A percentile compares a stretch with the other conserved stretches of the same genome.
These are phyloP conservation scores for Secale cereale DNA, from an alignment of 176 grass and related monocot species.

Conservation along the genomic window DNA sequence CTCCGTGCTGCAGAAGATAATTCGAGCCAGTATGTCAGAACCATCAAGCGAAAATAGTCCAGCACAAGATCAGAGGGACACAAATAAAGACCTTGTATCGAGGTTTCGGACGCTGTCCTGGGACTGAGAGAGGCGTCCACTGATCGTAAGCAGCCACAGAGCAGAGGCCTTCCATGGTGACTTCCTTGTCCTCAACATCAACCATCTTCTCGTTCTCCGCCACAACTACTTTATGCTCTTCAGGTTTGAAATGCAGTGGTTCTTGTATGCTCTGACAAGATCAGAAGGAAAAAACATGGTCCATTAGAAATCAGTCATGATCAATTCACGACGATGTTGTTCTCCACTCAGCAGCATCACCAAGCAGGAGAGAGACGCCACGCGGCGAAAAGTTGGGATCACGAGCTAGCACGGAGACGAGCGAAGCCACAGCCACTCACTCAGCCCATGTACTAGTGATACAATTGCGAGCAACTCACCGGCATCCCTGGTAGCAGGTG, in stretches of 20 bases:
- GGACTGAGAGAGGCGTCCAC: constrained; percentile 60
- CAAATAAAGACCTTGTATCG: constrained; percentile 65
- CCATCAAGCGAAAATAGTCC: not conserved
- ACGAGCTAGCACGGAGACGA: constrained; percentile 4
- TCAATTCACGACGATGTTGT: not conserved
- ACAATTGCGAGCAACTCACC: not conserved
- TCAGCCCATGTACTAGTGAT: not conserved
- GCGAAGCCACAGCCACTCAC: not conserved
- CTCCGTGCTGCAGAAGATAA: constrained; percentile 66
- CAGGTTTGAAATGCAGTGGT: constrained; percentile 4
- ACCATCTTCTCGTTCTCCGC: constrained; percentile 49
- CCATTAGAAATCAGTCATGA: not conserved
- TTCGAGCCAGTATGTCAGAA: not conserved
- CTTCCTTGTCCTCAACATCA: constrained; percentile 84
- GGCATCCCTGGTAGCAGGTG: constrained; percentile 7
- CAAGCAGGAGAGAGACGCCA: not conserved
- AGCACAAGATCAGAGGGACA: not conserved
- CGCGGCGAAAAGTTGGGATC: not conserved
- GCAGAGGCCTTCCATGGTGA: constrained; percentile 75
- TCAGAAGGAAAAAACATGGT: not conserved
- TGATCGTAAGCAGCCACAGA: constrained; percentile 59
- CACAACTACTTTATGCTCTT: constrained; percentile 56
- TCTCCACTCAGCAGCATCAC: not conserved
- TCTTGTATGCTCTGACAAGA: constrained; percentile 38
- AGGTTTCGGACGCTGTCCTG: constrained; percentile 57